These are phyloP conservation scores for Penicillium soppii DNA, from an alignment of 495 filamentous ascomycete species.

Conservation along the genomic window DNA sequence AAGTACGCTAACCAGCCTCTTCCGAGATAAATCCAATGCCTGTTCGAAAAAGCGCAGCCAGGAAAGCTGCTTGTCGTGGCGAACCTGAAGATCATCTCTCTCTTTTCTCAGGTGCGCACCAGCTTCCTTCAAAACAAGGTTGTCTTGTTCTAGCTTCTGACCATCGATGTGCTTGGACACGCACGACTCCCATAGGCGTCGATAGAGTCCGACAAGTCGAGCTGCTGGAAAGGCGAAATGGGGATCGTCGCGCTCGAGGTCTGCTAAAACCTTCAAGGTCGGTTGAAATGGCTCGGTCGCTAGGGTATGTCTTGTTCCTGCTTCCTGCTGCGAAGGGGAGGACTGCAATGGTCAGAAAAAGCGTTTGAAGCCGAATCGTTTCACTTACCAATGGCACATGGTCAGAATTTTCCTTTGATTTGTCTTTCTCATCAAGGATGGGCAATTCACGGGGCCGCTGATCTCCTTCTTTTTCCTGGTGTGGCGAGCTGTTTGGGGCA, in stretches of 20 bases:
- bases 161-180: constrained; percentile 4
- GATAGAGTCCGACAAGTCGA: constrained; percentile 1
- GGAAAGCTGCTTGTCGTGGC: constrained; percentile 8
- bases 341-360: background rate
- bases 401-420: background rate
- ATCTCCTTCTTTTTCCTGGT: background rate
- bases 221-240: background rate
- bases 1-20: constrained; percentile 1
- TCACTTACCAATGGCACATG: constrained; percentile 1
- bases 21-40: constrained; percentile 3
- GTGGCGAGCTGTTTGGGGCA: background rate
- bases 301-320: background rate
- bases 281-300: background rate
- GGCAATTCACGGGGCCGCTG: background rate
- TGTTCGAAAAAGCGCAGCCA: constrained; percentile 3
- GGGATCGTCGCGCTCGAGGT: constrained; percentile 5
- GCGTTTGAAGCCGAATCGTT: background rate
- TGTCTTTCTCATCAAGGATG: background rate
- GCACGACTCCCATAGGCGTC: background rate
- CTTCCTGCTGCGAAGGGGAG: constrained; percentile 1
- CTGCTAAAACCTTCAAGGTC: background rate
- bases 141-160: constrained; percentile 1
- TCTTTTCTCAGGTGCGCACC: constrained; percentile 1
- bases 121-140: constrained; percentile 2
- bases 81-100: constrained; percentile 8